Evolutionary conservation across 1,284 basidiomycete genomes (phyloP).

Genomic region (Apiotrichum domesticum): DNA sequence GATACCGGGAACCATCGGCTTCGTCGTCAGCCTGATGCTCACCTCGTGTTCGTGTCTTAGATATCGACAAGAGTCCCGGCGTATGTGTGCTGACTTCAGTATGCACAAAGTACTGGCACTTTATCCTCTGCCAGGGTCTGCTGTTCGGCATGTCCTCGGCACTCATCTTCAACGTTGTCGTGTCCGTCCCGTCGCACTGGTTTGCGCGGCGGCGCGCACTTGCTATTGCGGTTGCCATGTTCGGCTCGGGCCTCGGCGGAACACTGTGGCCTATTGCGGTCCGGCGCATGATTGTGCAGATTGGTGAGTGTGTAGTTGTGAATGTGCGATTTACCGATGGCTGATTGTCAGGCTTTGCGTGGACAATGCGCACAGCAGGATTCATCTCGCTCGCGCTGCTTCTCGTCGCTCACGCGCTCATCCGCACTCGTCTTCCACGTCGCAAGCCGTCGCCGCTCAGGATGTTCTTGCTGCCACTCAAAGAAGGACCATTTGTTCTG

Average conservation of each 20-base stretch:
- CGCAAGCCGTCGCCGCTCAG: slow-evolving; percentile 16
- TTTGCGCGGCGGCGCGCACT: slow-evolving; percentile 33
- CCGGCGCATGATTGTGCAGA: slow-evolving; percentile 1
- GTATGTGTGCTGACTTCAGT: slow-evolving; percentile 22
- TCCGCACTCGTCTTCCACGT: slow-evolving; percentile 18
- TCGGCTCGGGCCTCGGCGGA: slow-evolving; percentile 43
- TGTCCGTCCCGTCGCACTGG: slow-evolving; percentile 54
- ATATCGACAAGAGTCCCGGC: too few relatives aligned
- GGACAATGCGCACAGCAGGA: slow-evolving; percentile 24
- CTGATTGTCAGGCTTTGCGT: slow-evolving; percentile 12
- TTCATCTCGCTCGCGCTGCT: slow-evolving; percentile 25
- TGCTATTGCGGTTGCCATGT: slow-evolving; percentile 30
- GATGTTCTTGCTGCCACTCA: slow-evolving; percentile 9
- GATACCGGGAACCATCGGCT: slow-evolving; percentile 49
- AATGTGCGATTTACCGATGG: neutral
- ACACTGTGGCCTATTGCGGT: slow-evolving; percentile 15
- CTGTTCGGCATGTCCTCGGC: slow-evolving; percentile 36
- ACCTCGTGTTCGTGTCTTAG: neutral
- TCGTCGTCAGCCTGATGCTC: slow-evolving; percentile 41
- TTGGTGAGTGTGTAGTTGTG: neutral
- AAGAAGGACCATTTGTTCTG: slow-evolving; percentile 19
- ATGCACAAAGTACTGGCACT: slow-evolving; percentile 58
- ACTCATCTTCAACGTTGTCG: slow-evolving; percentile 51
- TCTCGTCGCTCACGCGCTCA: slow-evolving; percentile 11
- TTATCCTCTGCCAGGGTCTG: slow-evolving; percentile 25